Evolutionary conservation across 2,329 filamentous ascomycete genomes (phyloP).

Genomic region (Colletotrichum horii): DNA sequence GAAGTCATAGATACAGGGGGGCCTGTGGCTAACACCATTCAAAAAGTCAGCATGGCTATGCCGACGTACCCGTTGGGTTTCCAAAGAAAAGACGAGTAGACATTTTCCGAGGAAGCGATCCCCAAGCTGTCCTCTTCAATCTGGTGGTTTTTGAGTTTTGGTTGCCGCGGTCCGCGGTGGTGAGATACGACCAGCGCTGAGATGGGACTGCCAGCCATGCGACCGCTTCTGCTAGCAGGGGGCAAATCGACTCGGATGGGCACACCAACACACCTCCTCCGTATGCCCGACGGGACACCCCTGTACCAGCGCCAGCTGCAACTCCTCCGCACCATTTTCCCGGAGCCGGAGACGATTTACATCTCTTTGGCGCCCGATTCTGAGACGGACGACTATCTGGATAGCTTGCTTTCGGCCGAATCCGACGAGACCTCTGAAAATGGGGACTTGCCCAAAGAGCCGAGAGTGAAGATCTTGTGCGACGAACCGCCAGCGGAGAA

Average conservation of each 20-base stretch:
- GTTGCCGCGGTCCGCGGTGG: neutral
- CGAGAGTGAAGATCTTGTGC: neutral
- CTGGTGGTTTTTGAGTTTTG: neutral
- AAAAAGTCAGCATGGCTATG: neutral
- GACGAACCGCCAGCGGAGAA: neutral
- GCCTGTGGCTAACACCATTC: neutral
- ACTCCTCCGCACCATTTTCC: conserved; percentile 27
- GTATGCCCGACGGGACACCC: conserved; percentile 28
- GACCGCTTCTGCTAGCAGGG: conserved; percentile 35
- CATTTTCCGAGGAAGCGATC: neutral
- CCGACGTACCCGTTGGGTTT: neutral
- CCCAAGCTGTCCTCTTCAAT: neutral
- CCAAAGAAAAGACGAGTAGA: neutral
- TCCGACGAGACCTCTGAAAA: neutral
- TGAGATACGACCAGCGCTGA: neutral
- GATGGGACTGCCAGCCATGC: conserved; percentile 19
- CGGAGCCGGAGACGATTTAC: conserved; percentile 28
- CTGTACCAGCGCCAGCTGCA: conserved; percentile 31
- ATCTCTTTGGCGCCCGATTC: conserved; percentile 27
- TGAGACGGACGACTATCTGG: conserved; percentile 7
- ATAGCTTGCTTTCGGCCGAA: conserved; percentile 5
- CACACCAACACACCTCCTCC: conserved; percentile 34
- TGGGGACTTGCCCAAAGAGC: neutral
- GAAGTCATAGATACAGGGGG: neutral
- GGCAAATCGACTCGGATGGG: conserved; percentile 35